Percentiles rank a stretch among this genome's conserved stretches.
Evolutionary conservation across 2,329 filamentous ascomycete species (phyloP).

Genomic region (Nigrograna mackinnonii): DNA sequence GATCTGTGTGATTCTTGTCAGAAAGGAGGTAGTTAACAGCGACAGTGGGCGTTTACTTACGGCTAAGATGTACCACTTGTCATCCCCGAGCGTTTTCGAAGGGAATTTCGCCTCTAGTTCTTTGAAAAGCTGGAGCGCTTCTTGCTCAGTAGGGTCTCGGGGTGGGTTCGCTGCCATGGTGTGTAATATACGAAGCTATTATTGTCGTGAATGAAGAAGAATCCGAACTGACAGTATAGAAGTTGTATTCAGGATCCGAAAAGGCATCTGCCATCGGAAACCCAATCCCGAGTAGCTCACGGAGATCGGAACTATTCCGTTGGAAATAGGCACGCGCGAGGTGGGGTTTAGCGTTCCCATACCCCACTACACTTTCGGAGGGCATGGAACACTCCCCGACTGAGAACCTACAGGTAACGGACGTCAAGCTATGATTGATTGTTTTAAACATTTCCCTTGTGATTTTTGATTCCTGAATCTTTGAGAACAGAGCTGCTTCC

Average conservation of each 20-base stretch:
- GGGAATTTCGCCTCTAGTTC: slow-evolving; percentile 50
- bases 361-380: slow-evolving; percentile 2
- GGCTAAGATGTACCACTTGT: slow-evolving; percentile 52
- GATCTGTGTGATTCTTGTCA: slow-evolving; percentile 21
- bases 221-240: no score
- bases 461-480: no score
- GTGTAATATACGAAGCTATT: no score
- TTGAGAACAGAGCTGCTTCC: no score
- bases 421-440: no score
- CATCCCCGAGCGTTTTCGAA: slow-evolving; percentile 41
- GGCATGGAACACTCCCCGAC: slow-evolving; percentile 8
- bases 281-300: no score
- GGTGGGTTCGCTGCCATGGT: slow-evolving; percentile 17
- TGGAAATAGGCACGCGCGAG: slow-evolving; percentile 1
- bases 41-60: slow-evolving; percentile 27
- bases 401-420: neutral
- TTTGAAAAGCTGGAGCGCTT: slow-evolving; percentile 47
- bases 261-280: no score
- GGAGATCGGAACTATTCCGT: no score
- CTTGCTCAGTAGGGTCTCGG: slow-evolving; percentile 39
- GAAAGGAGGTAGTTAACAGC: neutral
- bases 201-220: no score
- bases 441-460: no score
- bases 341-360: slow-evolving; percentile 9
- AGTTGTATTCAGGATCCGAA: no score